These are phyloP conservation scores for Apophysomyces sp. DNA, from an alignment of 371 early-diverging fungal species.

Conservation along the genomic window DNA sequence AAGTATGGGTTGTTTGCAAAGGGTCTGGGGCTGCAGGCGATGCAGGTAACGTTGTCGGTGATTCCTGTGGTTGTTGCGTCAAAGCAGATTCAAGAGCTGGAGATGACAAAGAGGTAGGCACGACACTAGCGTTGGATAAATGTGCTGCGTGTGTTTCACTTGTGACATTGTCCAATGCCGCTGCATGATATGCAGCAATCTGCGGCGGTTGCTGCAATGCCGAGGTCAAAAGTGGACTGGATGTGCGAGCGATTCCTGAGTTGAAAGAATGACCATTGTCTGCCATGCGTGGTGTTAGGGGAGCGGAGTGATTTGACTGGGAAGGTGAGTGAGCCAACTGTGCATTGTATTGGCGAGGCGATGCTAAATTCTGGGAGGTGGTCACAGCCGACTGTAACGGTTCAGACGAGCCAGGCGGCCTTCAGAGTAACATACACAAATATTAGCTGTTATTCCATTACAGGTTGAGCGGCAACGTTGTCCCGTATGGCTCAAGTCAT, in stretches of 20 bases:
- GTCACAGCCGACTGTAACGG: not conserved
- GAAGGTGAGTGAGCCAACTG: not conserved
- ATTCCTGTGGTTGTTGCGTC: not conserved
- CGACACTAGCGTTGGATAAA: not conserved
- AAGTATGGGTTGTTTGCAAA: not conserved
- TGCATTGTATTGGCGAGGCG: not conserved
- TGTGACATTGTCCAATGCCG: not conserved
- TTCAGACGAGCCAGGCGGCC: not conserved
- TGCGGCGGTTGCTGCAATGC: not conserved
- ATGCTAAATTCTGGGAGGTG: not conserved
- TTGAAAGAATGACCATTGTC: not conserved
- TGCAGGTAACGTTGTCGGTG: not conserved
- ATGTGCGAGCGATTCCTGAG: not conserved
- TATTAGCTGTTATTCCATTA: not conserved
- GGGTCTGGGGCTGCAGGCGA: not conserved
- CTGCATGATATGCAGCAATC: not conserved
- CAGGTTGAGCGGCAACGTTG: not conserved
- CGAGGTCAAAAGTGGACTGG: not conserved
- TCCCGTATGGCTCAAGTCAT: not conserved
- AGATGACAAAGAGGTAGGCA: not conserved
- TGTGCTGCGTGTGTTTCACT: not conserved
- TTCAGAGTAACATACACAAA: not conserved
- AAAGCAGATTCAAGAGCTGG: not conserved
- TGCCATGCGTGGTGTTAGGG: not conserved
- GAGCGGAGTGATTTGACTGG: not conserved